Evolutionary conservation across 371 early-diverging fungal genomes (phyloP).

Genomic region (Mortierella sp.): DNA sequence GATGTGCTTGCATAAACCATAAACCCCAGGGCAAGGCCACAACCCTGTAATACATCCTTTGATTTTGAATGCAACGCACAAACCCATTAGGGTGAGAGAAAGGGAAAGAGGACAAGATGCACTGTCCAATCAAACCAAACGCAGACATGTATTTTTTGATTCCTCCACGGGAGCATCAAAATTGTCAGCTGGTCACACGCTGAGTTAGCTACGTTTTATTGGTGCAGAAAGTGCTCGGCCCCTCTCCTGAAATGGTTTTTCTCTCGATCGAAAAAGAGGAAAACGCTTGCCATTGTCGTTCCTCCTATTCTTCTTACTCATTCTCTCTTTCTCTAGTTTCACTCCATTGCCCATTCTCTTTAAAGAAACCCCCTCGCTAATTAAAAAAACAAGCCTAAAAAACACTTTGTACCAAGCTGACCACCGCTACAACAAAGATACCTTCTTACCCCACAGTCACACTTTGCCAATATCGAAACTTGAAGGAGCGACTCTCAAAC

Average conservation of each 20-base stretch:
- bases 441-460: not conserved
- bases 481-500: not conserved
- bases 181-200: not conserved
- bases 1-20: not conserved
- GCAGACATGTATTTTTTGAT: too few species aligned
- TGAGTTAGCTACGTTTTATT: not conserved
- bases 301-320: not conserved
- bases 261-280: not conserved
- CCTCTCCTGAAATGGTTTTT: slow-evolving; percentile 4
- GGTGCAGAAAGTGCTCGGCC: not conserved
- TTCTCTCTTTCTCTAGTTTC: not conserved
- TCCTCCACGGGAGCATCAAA: too few species aligned
- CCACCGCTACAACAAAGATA: too few species aligned
- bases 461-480: not conserved
- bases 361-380: too few species aligned
- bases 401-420: too few species aligned
- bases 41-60: not conserved
- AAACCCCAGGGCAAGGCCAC: not conserved
- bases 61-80: not conserved
- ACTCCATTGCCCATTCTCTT: not conserved
- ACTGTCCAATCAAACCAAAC: not conserved
- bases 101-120: too few species aligned
- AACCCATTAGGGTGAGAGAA: not conserved
- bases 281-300: too few species aligned
- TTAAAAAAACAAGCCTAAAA: too few species aligned